Conservation (phyloP, 345 rosid species). For the Lenwebbia sp. region DNA sequence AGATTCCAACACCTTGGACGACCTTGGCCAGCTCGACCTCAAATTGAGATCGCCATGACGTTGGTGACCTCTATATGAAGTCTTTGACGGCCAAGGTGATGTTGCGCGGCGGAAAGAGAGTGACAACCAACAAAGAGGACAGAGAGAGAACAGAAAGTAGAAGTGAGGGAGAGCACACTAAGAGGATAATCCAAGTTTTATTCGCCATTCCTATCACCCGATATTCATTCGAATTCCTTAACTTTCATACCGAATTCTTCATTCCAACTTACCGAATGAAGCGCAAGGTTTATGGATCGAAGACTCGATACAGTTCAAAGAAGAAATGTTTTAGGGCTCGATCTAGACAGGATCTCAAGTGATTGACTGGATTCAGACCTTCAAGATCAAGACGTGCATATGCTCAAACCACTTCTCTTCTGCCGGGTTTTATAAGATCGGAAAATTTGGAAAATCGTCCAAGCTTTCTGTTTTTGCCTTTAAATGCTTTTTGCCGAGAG, state of each 20-base stretch:
- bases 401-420: background rate
- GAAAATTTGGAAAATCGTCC: background rate
- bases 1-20: background rate
- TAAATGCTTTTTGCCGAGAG: background rate
- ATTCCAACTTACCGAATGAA: background rate
- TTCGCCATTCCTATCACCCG: accelerated
- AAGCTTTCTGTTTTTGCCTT: background rate
- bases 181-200: background rate
- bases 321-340: background rate
- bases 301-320: background rate
- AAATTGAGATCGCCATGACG: background rate
- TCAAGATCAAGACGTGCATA: background rate
- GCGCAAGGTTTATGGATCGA: background rate
- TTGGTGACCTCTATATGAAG: background rate
- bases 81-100: background rate
- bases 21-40: background rate
- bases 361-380: background rate
- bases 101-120: background rate
- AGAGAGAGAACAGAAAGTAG: background rate
- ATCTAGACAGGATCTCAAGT: background rate
- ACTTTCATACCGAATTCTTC: background rate
- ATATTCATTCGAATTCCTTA: background rate
- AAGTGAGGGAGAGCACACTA: background rate
- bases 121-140: background rate
- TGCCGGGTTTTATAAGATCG: background rate